Conservation (phyloP, 2,329 filamentous ascomycete species). For the Ramularia endophylla region DNA sequence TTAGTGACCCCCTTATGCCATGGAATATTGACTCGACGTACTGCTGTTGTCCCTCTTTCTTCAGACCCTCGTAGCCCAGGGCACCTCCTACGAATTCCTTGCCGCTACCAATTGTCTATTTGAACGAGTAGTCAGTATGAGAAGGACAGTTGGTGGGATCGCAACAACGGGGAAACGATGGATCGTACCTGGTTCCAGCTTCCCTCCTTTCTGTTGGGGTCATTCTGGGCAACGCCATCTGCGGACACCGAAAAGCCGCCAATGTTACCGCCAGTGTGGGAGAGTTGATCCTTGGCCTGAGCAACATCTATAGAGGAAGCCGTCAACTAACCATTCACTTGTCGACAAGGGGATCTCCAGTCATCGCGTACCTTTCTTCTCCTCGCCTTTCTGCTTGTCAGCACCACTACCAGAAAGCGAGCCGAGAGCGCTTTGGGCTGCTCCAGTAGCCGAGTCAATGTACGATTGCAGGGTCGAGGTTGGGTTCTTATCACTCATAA, state of each 20-base stretch:
- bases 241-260: constrained; percentile 65
- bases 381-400: constrained; percentile 54
- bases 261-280: constrained; percentile 68
- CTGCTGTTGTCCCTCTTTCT: constrained; percentile 68
- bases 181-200: constrained; percentile 56
- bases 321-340: too few relatives aligned
- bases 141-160: too few relatives aligned
- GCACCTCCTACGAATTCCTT: constrained; percentile 77
- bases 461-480: constrained; percentile 76
- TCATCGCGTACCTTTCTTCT: too few relatives aligned
- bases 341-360: too few relatives aligned
- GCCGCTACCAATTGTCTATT: constrained; percentile 73
- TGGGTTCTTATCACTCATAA: constrained; percentile 43
- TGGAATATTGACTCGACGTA: background rate
- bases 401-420: constrained; percentile 64
- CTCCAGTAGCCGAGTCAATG: constrained; percentile 59
- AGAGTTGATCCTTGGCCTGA: constrained; percentile 62
- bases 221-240: constrained; percentile 66
- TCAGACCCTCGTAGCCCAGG: constrained; percentile 68
- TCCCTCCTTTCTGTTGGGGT: constrained; percentile 65
- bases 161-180: background rate
- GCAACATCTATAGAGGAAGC: constrained; percentile 64
- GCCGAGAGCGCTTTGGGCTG: constrained; percentile 66
- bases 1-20: background rate
- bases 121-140: too few relatives aligned